Evolutionary conservation across 345 rosid genomes (phyloP), one percentile per base, ranked within the genome.

Genomic region (Cardiospermum halicacabum): DNA sequence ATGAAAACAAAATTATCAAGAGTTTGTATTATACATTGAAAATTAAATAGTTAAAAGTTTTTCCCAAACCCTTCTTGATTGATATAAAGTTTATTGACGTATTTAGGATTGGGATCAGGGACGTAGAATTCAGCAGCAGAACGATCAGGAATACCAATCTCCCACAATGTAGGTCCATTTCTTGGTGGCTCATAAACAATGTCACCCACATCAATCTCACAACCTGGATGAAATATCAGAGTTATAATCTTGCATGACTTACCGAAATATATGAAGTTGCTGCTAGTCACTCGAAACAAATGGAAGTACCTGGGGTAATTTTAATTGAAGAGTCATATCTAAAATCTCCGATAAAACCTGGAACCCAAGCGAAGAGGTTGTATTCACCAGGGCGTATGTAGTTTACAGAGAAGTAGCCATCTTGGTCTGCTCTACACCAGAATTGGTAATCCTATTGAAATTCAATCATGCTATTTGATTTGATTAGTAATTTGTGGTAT

Each of bases 331-430:
- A 57, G 45, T 84, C 84, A 54, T 73, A 75, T 53, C 71, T 72
- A 68, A 84, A 90, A 75, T 93, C 98, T 22, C 97, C 96, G 7
- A 90, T 79, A 50, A 83, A 90, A 32, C 97, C 96, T 26, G 96
- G 91, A 65, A 85, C 76, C 91, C 90, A 93, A 3, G 90, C 96
- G 50, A 81, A 86, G 34, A 93, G 80, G 60, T 82, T 88, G 54
- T 88, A 90, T 12, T 75, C 75, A 1, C 94, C 92, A 0, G 75
- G 45, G 0, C 84, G 68, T 53, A 81, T 56, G 26, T 82, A 67
- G 27, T 56, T 73, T 15, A 93, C 85, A 53, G 57, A 75, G 66
- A 88, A 90, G 60, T 64, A 78, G 8, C 97, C 98, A 32, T 80
- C 64, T 36, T 55, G 74, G 43, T 90, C 91, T 30, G 92, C 78